phyloP scores from a whole-genome alignment of 192 early-diverging fungal genomes.

The Spizellomyces sp. region DNA sequence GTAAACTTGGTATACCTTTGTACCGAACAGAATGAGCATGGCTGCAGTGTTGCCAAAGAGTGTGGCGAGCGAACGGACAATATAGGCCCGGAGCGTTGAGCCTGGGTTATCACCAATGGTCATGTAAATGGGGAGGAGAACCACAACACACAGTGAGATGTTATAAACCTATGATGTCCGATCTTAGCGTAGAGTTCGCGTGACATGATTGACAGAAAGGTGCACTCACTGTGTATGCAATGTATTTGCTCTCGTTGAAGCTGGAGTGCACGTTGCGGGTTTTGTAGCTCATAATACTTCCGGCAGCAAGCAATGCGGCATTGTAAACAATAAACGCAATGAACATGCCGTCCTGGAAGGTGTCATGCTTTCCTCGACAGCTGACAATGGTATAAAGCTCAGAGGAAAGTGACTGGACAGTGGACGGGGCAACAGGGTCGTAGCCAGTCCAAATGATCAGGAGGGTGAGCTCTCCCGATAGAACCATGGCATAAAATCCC shows the following conservation, averaged over 20 bases:
- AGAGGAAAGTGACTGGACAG: background rate
- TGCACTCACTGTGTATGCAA: background rate
- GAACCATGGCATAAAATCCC: background rate
- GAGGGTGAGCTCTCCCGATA: background rate
- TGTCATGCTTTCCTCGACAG: background rate
- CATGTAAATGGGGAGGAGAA: conserved; percentile 1
- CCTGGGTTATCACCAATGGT: conserved; percentile 2
- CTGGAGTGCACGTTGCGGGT: background rate
- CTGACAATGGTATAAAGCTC: background rate
- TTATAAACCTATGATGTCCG: conserved; percentile 1
- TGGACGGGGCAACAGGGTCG: background rate
- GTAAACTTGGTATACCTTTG: conserved; percentile 1
- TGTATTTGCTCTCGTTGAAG: conserved; percentile 5
- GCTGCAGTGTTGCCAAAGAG: conserved; percentile 1
- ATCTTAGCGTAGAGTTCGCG: background rate
- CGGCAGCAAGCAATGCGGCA: background rate
- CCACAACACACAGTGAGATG: conserved; percentile 1
- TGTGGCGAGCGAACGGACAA: background rate
- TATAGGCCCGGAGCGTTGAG: background rate
- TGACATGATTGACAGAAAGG: background rate
- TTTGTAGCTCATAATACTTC: background rate
- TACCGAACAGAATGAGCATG: conserved; percentile 3
- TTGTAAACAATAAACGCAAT: background rate
- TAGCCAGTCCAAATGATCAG: background rate
- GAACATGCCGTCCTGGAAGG: conserved; percentile 1